Evolutionary conservation across 331 rosid genomes (phyloP).

Genomic region (Phaseolus coccineus): DNA sequence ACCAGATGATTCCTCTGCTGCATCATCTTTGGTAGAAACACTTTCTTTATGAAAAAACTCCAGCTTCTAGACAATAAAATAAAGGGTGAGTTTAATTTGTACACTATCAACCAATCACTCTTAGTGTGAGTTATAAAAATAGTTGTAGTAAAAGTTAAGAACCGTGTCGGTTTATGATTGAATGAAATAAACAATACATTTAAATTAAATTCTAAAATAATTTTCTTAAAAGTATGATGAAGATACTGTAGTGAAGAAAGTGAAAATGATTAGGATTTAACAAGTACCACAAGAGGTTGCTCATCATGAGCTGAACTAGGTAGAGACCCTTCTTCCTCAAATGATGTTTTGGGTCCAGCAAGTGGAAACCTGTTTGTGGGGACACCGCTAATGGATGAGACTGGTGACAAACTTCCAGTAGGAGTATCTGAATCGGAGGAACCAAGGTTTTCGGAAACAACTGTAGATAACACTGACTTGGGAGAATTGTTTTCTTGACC

Average conservation of each 20-base stretch:
- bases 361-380: constrained; percentile 34
- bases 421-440: constrained; percentile 60
- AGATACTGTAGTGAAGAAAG: constrained; percentile 4
- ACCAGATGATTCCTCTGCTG: constrained; percentile 49
- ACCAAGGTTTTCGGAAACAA: constrained; percentile 59
- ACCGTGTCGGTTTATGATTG: not conserved
- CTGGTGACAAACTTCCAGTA: constrained; percentile 64
- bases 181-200: not conserved
- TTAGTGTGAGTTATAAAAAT: too few species aligned
- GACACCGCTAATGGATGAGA: constrained; percentile 59
- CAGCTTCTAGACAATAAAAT: constrained; percentile 54
- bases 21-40: constrained; percentile 44
- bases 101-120: not conserved
- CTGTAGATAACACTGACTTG: constrained; percentile 63
- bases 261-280: constrained; percentile 36
- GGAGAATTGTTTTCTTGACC: constrained; percentile 79
- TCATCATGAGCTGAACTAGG: constrained; percentile 43
- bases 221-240: constrained; percentile 9
- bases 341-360: constrained; percentile 50
- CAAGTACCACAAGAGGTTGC: constrained; percentile 53
- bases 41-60: constrained; percentile 49
- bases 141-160: too few species aligned
- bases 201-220: not conserved
- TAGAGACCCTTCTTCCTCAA: constrained; percentile 54
- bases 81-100: not conserved